Base-by-base conservation (phyloP, 495 filamentous ascomycete species). In the Penicillium soppii region DNA sequence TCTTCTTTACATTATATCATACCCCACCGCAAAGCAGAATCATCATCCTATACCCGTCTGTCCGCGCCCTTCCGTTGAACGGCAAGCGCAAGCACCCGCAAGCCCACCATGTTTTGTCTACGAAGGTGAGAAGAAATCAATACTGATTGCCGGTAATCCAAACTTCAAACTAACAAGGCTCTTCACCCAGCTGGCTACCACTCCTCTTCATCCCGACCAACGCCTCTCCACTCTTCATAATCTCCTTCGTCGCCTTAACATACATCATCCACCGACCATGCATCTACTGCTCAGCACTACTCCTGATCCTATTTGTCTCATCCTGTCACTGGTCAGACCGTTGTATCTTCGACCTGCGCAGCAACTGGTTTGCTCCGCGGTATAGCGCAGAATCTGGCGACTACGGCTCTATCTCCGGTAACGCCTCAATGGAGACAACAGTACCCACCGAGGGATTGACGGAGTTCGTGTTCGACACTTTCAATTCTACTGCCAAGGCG, bases 241-340 rank as follows among this genome's bases (percentile, higher is more conserved):
- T 92, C 68, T 84, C 92, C 63, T 95, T 94, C 77, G 88, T 95
- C 70, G 74, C 91, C 55, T 85, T 88, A 61, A 95, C 90, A 58
- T 95, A 95, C 74, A 84, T 92, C 65, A 83, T 95, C 56, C 91
- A 92, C 65, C 82, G 90, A 47, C 90, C 90, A 49, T 95, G 90
- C 73, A 82, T 92, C 60, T 91, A 95, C 80, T 95, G 90, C 78
- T 92, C 90, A 47, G 79, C 90, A 49, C 84, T 95, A 25, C 88
- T 95, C 47, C 75, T 95, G 54, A 89, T 92, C 49, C 86, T 95
- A 55, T 95, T 95, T 75, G 76, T 85, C 39, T 92, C 89, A 13
- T 92, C 89, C 22, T 95, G 90, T 72, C 85, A 92, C 79, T 95
- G 90, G 90, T 88, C 86, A 52, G 89, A 94, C 62, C 84, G 84